phyloP scores from a whole-genome alignment of 345 rosid genomes.

The Acer negundo region DNA sequence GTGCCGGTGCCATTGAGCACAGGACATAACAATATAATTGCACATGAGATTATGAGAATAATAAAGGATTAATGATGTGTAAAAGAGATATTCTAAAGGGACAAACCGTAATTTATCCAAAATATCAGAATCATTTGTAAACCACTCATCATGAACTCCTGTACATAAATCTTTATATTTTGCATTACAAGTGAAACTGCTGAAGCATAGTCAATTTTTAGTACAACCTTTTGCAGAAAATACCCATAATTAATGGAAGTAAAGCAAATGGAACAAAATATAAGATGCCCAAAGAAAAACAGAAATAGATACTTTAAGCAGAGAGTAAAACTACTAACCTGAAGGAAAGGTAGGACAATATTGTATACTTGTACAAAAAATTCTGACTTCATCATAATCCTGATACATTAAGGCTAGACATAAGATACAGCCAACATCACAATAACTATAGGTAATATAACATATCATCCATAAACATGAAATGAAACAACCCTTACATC shows the following conservation, averaged over 20 bases:
- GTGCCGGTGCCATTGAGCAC: background rate
- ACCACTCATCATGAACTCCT: background rate
- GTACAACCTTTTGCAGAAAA: conserved; percentile 4
- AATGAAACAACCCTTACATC: background rate
- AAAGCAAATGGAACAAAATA: background rate
- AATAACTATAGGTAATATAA: background rate
- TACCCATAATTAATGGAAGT: background rate
- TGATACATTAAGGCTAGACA: conserved; percentile 22
- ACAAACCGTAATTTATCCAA: background rate
- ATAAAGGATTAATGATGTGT: background rate
- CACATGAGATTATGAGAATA: background rate
- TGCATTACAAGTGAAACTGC: background rate
- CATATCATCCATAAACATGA: background rate
- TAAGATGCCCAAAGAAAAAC: background rate
- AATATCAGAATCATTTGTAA: background rate
- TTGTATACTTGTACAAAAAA: conserved; percentile 48
- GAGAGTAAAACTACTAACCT: conserved; percentile 43
- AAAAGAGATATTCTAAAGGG: background rate
- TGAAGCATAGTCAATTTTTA: background rate
- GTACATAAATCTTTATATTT: background rate
- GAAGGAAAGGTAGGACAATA: conserved; percentile 55
- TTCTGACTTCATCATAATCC: conserved; percentile 55
- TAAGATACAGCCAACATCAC: background rate
- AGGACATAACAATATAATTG: background rate
- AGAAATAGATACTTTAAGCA: background rate